Conservation (phyloP, 345 rosid species). For the Murraya koenigii region DNA sequence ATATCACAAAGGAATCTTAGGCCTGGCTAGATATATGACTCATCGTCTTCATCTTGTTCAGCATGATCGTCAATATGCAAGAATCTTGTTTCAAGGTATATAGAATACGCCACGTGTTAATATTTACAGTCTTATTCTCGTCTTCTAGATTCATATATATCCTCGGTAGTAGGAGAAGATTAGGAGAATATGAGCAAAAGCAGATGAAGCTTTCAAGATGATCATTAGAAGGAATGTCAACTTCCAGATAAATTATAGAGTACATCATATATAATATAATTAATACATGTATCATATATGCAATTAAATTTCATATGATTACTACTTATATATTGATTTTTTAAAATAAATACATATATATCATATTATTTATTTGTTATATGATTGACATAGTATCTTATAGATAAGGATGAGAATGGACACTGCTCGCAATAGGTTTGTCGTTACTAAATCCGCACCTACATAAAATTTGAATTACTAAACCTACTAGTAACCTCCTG, state of each 20-base stretch:
- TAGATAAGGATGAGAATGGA: too few relatives aligned
- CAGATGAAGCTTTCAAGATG: background rate
- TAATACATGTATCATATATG: too few relatives aligned
- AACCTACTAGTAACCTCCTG: too few relatives aligned
- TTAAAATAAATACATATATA: too few relatives aligned
- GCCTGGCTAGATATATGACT: background rate
- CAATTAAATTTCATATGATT: too few relatives aligned
- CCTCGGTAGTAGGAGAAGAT: background rate
- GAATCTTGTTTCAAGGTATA: constrained; percentile 5
- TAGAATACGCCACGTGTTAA: background rate
- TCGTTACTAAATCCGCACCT: too few relatives aligned
- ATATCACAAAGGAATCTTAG: constrained; percentile 8
- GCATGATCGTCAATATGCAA: background rate
- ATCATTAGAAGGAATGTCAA: background rate
- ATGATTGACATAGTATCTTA: too few relatives aligned
- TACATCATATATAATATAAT: too few relatives aligned
- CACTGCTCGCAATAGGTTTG: too few relatives aligned
- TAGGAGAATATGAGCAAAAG: background rate
- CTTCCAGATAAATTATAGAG: background rate
- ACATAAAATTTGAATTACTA: too few relatives aligned
- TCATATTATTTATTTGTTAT: too few relatives aligned
- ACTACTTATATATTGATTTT: too few relatives aligned
- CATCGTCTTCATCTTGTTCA: background rate
- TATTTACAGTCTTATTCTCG: background rate
- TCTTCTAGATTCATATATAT: constrained; percentile 5